These are phyloP conservation scores for Chenopodium formosanum DNA, from an alignment of 148 eudicot species.

Conservation along the genomic window DNA sequence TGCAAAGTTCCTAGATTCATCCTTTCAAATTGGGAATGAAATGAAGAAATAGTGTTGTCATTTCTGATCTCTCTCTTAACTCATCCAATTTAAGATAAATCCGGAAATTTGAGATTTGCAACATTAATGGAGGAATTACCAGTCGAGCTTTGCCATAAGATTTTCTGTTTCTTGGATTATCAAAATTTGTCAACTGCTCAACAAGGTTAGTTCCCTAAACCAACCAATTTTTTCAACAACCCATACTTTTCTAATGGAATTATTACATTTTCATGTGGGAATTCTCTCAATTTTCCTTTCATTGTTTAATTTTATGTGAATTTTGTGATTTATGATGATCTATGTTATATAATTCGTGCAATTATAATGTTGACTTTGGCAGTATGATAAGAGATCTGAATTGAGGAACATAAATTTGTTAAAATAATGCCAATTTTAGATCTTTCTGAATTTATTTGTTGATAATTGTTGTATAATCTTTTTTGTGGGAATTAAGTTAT, in stretches of 20 bases:
- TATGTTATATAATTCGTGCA: neutral
- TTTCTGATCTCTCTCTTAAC: constrained; percentile 32
- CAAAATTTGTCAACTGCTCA: constrained; percentile 65
- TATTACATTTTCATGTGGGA: too few species aligned
- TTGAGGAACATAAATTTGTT: neutral
- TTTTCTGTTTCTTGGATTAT: constrained; percentile 70
- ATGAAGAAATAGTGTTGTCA: constrained; percentile 35
- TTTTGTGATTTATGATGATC: neutral
- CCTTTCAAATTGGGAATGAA: neutral
- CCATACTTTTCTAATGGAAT: too few species aligned
- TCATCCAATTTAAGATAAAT: neutral
- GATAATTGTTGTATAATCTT: neutral
- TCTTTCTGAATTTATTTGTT: neutral
- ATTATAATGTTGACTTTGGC: constrained; percentile 12
- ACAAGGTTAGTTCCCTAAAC: constrained; percentile 41
- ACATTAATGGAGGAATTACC: constrained; percentile 64
- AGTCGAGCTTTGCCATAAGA: constrained; percentile 53
- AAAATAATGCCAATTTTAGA: neutral
- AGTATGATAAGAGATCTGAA: neutral
- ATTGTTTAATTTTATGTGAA: neutral
- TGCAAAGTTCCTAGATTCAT: neutral
- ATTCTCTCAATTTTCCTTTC: neutral
- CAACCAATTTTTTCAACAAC: too few species aligned
- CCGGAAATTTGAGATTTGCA: neutral
- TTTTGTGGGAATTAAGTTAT: neutral